Conservation (phyloP, 768 basidiomycete species). For the Amanita rimosa region DNA sequence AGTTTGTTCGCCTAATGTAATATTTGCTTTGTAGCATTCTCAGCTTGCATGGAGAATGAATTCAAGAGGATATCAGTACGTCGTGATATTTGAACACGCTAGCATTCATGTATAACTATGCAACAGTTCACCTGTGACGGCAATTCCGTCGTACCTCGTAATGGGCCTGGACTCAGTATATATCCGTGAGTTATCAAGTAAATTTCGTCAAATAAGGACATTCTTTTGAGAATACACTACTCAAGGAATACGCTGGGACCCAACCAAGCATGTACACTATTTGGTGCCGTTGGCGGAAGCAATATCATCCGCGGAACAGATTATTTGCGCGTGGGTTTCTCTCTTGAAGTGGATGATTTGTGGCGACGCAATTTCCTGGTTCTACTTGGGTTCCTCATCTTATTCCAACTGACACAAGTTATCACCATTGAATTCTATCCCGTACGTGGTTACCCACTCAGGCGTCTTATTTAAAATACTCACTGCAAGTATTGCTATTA, state of each 20-base stretch:
- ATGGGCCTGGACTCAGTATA: slow-evolving; percentile 39
- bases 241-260: slow-evolving; percentile 37
- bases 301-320: slow-evolving; percentile 40
- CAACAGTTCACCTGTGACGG: slow-evolving; percentile 54
- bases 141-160: slow-evolving; percentile 54
- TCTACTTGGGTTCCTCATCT: slow-evolving; percentile 54
- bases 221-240: neutral
- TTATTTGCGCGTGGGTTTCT: slow-evolving; percentile 53
- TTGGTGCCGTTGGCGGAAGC: slow-evolving; percentile 48
- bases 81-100: slow-evolving; percentile 6
- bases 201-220: neutral
- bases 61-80: slow-evolving; percentile 57
- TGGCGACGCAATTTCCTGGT: slow-evolving; percentile 67
- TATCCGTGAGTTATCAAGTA: slow-evolving; percentile 42
- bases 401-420: slow-evolving; percentile 62
- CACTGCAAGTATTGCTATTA: slow-evolving; percentile 14
- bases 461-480: neutral
- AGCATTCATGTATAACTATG: neutral
- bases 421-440: slow-evolving; percentile 55
- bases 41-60: slow-evolving; percentile 78
- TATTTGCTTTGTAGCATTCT: slow-evolving; percentile 38
- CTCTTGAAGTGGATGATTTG: slow-evolving; percentile 35
- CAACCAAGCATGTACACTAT: slow-evolving; percentile 73
- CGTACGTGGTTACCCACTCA: slow-evolving; percentile 22
- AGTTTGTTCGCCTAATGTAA: neutral